Percentiles rank a stretch among this genome's conserved stretches.
Conservation (phyloP, 1,139 yeast genomes). For the Geotrichum carabidarum region DNA sequence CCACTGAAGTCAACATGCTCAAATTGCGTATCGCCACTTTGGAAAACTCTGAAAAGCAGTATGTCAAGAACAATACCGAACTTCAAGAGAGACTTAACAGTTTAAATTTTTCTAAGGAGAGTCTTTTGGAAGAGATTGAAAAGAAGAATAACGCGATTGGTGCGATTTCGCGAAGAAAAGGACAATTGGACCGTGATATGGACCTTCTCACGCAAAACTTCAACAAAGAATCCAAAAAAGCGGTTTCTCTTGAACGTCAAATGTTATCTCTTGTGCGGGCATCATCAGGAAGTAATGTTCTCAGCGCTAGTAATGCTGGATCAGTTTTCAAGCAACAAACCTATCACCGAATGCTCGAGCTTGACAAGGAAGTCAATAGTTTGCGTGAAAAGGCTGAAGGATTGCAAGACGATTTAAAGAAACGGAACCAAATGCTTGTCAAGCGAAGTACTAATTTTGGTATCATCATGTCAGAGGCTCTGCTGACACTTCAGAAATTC, state of each 20-base stretch:
- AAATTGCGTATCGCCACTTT: neutral
- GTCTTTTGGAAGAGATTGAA: constrained; percentile 2
- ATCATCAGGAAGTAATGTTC: neutral
- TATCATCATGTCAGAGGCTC: constrained; percentile 9
- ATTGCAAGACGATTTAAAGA: constrained; percentile 6
- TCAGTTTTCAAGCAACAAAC: constrained; percentile 16
- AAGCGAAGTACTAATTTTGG: constrained; percentile 14
- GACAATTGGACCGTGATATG: constrained; percentile 3
- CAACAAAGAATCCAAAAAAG: constrained; percentile 4
- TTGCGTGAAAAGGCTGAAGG: constrained; percentile 5
- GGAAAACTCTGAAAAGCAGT: neutral
- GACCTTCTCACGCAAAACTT: constrained; percentile 1
- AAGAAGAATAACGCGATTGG: constrained; percentile 7
- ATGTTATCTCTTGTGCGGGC: constrained; percentile 4
- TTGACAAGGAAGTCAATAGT: constrained; percentile 16
- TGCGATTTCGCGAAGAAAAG: constrained; percentile 1
- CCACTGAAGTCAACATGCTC: neutral
- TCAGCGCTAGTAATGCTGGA: constrained; percentile 9
- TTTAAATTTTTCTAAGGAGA: neutral
- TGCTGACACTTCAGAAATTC: neutral
- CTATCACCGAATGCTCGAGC: constrained; percentile 19
- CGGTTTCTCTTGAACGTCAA: neutral
- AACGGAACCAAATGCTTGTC: constrained; percentile 6
- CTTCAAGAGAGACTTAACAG: neutral
- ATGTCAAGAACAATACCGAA: neutral